Evolutionary conservation across 768 basidiomycete species (phyloP).

Genomic region (Leccinum ochraceum): DNA sequence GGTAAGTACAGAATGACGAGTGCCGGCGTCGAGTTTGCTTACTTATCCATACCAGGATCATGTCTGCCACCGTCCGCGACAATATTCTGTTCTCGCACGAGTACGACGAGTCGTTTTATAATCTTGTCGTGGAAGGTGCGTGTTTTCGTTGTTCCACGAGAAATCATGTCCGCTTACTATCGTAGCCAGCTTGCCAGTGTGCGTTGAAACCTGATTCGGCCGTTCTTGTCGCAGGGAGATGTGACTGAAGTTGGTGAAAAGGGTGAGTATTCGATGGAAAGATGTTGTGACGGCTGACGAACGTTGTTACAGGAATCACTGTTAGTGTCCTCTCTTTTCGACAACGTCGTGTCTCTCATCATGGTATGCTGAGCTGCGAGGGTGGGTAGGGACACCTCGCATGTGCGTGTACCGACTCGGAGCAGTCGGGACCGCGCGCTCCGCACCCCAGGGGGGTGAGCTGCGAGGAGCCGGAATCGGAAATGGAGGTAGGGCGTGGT

Average conservation of each 20-base stretch:
- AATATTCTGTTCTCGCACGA: slow-evolving; percentile 93
- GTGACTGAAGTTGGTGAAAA: slow-evolving; percentile 86
- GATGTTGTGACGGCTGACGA: background rate
- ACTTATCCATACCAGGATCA: slow-evolving; percentile 52
- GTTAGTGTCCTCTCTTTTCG: slow-evolving; percentile 36
- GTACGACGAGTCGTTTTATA: slow-evolving; percentile 84
- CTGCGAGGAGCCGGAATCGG: too few species aligned
- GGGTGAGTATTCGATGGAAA: slow-evolving; percentile 40
- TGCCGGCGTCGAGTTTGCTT: background rate
- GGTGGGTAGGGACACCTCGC: too few species aligned
- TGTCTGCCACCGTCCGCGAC: slow-evolving; percentile 82
- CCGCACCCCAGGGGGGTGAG: too few species aligned
- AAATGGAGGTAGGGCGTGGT: too few species aligned
- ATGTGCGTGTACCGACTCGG: too few species aligned
- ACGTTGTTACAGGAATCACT: slow-evolving; percentile 48
- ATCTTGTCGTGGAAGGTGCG: slow-evolving; percentile 75
- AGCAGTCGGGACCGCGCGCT: too few species aligned
- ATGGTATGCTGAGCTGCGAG: too few species aligned
- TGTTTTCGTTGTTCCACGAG: background rate
- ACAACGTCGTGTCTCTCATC: slow-evolving; percentile 16
- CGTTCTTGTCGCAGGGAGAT: slow-evolving; percentile 84
- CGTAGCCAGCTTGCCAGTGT: slow-evolving; percentile 64
- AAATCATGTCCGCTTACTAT: background rate
- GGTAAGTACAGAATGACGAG: slow-evolving; percentile 44
- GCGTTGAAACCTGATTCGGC: too few species aligned